phyloP scores from a whole-genome alignment of 2,329 filamentous ascomycete species.

The Dactylonectria macrodidyma region DNA sequence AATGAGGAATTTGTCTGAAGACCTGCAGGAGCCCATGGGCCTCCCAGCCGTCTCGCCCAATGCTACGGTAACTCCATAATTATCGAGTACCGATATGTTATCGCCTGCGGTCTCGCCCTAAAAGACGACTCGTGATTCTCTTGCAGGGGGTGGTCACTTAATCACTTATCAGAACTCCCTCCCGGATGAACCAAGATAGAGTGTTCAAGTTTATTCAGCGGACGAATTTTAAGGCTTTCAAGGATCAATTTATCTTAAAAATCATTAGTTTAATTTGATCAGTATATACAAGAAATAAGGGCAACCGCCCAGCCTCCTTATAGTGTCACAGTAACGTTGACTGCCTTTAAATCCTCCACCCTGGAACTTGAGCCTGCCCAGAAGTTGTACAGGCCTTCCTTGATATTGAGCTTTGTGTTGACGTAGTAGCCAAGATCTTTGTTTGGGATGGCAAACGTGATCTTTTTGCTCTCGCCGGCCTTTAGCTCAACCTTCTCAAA shows the following conservation, averaged over 20 bases:
- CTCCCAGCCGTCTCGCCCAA: background rate
- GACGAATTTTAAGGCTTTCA: background rate
- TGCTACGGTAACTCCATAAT: background rate
- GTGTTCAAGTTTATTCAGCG: background rate
- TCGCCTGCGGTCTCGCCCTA: background rate
- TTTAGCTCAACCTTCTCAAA: constrained; percentile 73
- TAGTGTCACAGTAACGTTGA: constrained; percentile 35
- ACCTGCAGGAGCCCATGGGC: constrained; percentile 3
- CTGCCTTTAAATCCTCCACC: constrained; percentile 34
- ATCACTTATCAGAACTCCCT: background rate
- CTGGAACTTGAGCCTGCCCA: constrained; percentile 51
- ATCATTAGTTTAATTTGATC: background rate
- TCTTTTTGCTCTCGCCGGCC: constrained; percentile 63
- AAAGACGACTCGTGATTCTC: background rate
- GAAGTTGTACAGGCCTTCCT: constrained; percentile 48
- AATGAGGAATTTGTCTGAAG: background rate
- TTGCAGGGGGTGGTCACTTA: no score
- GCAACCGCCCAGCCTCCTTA: background rate
- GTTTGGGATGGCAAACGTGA: constrained; percentile 51
- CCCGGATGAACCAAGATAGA: background rate
- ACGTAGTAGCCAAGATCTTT: constrained; percentile 51
- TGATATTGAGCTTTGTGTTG: constrained; percentile 42
- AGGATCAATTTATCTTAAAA: background rate
- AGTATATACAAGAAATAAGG: constrained; percentile 17
- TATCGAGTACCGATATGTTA: background rate